Percentiles rank a stretch among this genome's conserved stretches.
phyloP scores from a whole-genome alignment of 2,329 filamentous ascomycete species.

The Diaporthe citri region DNA sequence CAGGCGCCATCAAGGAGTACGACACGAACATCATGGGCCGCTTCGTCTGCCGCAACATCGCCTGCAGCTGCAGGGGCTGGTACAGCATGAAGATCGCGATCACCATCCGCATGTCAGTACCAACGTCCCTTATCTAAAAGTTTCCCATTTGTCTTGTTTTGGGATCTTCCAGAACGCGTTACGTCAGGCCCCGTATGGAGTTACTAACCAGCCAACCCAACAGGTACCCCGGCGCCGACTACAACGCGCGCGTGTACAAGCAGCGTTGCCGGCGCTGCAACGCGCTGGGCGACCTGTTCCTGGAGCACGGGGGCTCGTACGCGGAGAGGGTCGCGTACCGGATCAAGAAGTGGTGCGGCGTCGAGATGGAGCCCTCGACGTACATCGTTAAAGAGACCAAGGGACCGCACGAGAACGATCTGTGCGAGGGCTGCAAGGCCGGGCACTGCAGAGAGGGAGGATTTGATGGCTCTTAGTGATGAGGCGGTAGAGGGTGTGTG shows the following conservation, averaged over 20 bases:
- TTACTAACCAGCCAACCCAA: not conserved
- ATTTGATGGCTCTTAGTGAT: not conserved
- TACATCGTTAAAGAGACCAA: not conserved
- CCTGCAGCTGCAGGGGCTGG: constrained; percentile 37
- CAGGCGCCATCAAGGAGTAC: constrained; percentile 14
- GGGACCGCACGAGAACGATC: not conserved
- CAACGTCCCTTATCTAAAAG: not conserved
- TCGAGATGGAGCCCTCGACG: constrained; percentile 30
- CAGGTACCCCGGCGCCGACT: constrained; percentile 39
- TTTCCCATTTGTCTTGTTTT: no score
- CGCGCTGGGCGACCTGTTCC: constrained; percentile 38
- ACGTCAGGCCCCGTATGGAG: not conserved
- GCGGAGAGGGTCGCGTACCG: constrained; percentile 46
- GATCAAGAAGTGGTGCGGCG: constrained; percentile 46
- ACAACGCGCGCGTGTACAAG: constrained; percentile 46
- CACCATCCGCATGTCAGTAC: constrained; percentile 38
- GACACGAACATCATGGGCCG: constrained; percentile 42
- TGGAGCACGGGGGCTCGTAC: constrained; percentile 43
- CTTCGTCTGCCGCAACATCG: constrained; percentile 39
- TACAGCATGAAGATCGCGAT: constrained; percentile 41
- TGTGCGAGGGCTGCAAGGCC: constrained; percentile 33
- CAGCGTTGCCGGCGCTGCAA: constrained; percentile 45
- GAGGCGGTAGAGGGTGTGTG: not conserved
- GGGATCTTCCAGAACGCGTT: not conserved
- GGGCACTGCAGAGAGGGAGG: constrained; percentile 9